Conservation (phyloP, 345 rosid species). For the Eucalyptus marginata region DNA sequence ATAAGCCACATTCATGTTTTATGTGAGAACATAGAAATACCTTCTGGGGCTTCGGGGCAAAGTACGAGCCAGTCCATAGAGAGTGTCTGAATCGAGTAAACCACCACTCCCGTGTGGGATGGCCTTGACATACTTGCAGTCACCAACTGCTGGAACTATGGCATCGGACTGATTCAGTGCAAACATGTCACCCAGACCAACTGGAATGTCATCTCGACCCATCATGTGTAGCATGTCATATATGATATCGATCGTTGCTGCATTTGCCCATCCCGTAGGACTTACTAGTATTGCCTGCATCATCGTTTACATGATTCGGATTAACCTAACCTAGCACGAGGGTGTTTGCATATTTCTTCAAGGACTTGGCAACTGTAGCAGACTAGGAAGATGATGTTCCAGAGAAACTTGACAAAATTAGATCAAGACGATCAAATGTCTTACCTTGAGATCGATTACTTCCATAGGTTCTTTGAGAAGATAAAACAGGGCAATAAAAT, state of each 20-base stretch:
- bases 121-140: constrained; percentile 61
- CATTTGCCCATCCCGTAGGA: constrained; percentile 95
- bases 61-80: constrained; percentile 74
- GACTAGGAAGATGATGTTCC: background rate
- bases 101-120: constrained; percentile 86
- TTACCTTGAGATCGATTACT: constrained; percentile 61
- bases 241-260: constrained; percentile 75
- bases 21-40: constrained; percentile 3
- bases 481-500: constrained; percentile 70
- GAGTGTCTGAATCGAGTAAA: constrained; percentile 78
- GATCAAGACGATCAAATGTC: background rate
- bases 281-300: constrained; percentile 68
- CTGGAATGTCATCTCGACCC: constrained; percentile 93
- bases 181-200: constrained; percentile 66
- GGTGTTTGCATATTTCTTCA: background rate
- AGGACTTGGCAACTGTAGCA: background rate
- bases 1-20: background rate
- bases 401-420: background rate
- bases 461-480: constrained; percentile 79
- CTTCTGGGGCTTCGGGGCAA: constrained; percentile 85
- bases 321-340: background rate
- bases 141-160: constrained; percentile 37
- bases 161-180: constrained; percentile 65
- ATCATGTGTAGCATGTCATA: constrained; percentile 95
- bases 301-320: background rate